Evolutionary conservation across 257 asterid genomes (phyloP).

Genomic region (Petunia secreta): DNA sequence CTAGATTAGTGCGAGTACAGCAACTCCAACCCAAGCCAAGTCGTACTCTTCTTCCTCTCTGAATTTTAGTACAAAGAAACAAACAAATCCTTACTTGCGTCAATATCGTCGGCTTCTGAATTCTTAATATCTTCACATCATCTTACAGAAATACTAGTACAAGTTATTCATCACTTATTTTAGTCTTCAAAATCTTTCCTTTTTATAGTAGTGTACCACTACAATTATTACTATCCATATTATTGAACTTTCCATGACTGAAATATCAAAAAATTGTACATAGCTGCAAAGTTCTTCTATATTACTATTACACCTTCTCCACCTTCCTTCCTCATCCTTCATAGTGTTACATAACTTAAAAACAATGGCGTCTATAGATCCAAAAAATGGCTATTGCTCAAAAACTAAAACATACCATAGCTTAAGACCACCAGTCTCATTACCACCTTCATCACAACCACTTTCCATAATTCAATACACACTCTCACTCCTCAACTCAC

Average conservation of each 20-base stretch:
- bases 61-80: not conserved
- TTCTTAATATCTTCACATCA: not conserved
- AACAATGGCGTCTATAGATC: slow-evolving; percentile 31
- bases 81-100: not conserved
- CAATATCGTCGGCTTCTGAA: not conserved
- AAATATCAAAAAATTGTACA: not conserved
- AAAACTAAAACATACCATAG: slow-evolving; percentile 59
- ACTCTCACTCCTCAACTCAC: slow-evolving; percentile 62
- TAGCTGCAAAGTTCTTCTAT: not conserved
- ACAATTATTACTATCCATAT: not conserved
- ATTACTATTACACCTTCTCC: not conserved
- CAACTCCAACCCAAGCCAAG: not conserved
- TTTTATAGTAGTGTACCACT: not conserved
- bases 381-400: slow-evolving; percentile 55
- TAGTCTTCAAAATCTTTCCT: not conserved
- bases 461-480: slow-evolving; percentile 56
- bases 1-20: no score
- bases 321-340: no score
- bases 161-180: no score
- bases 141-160: not conserved
- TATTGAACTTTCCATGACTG: not conserved
- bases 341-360: not conserved
- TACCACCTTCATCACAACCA: slow-evolving; percentile 60
- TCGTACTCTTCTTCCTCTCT: not conserved
- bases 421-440: slow-evolving; percentile 58